Evolutionary conservation across 2,329 filamentous ascomycete species (phyloP).

Genomic region (Sporothrix brasiliensis): DNA sequence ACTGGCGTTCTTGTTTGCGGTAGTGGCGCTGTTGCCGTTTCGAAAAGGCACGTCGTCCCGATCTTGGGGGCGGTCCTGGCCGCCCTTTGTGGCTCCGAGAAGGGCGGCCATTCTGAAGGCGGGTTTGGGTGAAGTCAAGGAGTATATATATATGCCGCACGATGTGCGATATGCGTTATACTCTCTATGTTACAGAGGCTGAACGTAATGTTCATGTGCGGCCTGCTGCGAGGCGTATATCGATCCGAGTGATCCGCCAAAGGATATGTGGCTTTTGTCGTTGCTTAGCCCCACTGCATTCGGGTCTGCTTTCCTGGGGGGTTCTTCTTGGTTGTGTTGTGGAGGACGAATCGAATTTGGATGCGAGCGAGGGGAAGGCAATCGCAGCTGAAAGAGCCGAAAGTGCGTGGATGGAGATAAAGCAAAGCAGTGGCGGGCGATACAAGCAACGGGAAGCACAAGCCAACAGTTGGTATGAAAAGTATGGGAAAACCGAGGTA

Average conservation of each 20-base stretch:
- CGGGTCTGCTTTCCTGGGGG: not conserved
- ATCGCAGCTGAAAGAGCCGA: not conserved
- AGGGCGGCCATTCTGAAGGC: constrained; percentile 34
- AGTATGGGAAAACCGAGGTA: not conserved
- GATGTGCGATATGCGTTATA: too few species aligned
- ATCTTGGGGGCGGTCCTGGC: constrained; percentile 31
- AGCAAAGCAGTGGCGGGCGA: too few species aligned
- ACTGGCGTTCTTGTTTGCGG: not conserved
- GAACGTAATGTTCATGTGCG: too few species aligned
- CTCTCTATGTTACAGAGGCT: too few species aligned
- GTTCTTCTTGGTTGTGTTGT: not conserved
- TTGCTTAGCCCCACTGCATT: constrained; percentile 13
- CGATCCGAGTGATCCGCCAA: constrained; percentile 15
- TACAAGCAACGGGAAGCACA: too few species aligned
- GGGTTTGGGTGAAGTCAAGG: not conserved
- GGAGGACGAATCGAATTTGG: not conserved
- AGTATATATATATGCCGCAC: not conserved
- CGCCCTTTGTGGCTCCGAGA: constrained; percentile 34
- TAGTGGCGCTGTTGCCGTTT: not conserved
- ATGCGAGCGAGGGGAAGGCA: not conserved
- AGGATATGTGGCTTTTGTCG: not conserved
- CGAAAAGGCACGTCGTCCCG: constrained; percentile 6
- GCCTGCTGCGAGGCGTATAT: too few species aligned
- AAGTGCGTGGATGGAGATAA: too few species aligned
- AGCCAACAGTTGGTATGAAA: too few species aligned